Conservation (phyloP, 1,139 yeast genomes). For the Yamadazyma songkhlaensis region DNA sequence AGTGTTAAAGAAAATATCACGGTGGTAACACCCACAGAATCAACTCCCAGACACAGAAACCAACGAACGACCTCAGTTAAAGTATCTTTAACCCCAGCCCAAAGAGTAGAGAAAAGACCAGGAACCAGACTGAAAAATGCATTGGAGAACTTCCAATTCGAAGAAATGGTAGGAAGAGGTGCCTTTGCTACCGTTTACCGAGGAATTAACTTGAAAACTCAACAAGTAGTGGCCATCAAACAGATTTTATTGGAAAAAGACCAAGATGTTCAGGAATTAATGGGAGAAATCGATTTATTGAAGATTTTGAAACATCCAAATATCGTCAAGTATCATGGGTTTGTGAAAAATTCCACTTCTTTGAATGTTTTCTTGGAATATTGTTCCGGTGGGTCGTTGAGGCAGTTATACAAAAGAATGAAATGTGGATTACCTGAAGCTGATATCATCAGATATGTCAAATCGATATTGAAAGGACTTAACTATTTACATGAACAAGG, state of each 20-base stretch:
- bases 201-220: slow-evolving; percentile 65
- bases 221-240: slow-evolving; percentile 80
- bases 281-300: slow-evolving; percentile 86
- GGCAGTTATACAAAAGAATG: slow-evolving; percentile 58
- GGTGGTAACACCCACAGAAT: slow-evolving; percentile 1
- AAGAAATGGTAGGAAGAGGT: slow-evolving; percentile 86
- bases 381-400: slow-evolving; percentile 84
- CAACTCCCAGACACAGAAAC: slow-evolving; percentile 20
- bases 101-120: slow-evolving; percentile 41
- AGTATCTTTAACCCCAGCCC: slow-evolving; percentile 55
- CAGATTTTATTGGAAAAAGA: slow-evolving; percentile 60
- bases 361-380: slow-evolving; percentile 71
- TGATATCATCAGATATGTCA: slow-evolving; percentile 57
- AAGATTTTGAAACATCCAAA: slow-evolving; percentile 80
- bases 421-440: slow-evolving; percentile 59
- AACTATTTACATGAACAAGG: slow-evolving; percentile 67
- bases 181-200: slow-evolving; percentile 92
- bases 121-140: slow-evolving; percentile 41
- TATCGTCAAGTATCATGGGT: slow-evolving; percentile 88
- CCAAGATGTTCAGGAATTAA: slow-evolving; percentile 46
- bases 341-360: slow-evolving; percentile 64
- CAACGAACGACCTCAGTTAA: slow-evolving; percentile 33
- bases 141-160: slow-evolving; percentile 53
- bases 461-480: slow-evolving; percentile 74
- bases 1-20: slow-evolving; percentile 1